Evolutionary conservation across 108 stramenopile species (phyloP).

Genomic region (Cyclotella distinguenda): DNA sequence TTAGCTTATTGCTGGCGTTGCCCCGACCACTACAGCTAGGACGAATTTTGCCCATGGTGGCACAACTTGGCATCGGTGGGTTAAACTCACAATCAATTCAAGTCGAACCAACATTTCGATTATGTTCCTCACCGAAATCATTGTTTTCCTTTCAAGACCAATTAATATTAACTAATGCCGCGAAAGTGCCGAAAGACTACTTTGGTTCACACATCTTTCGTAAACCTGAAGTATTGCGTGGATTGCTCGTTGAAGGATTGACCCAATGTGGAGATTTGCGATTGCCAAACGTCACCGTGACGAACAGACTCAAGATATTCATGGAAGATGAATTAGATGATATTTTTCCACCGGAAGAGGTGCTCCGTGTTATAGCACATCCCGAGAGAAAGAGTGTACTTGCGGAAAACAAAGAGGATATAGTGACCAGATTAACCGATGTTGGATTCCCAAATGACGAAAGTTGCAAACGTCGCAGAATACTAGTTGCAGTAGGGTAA

Average conservation of each 20-base stretch:
- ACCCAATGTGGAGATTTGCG: slow-evolving; percentile 76
- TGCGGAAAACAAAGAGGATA: not conserved
- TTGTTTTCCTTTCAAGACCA: too few relatives aligned
- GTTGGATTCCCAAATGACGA: slow-evolving; percentile 53
- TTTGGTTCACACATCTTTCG: slow-evolving; percentile 91
- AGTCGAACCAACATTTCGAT: too few relatives aligned
- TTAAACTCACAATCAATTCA: too few relatives aligned
- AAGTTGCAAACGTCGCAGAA: slow-evolving; percentile 31
- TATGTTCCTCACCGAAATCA: too few relatives aligned
- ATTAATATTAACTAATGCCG: slow-evolving; percentile 64
- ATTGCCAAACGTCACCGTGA: slow-evolving; percentile 57
- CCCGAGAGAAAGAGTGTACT: slow-evolving; percentile 52
- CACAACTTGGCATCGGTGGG: slow-evolving; percentile 88
- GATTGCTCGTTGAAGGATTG: slow-evolving; percentile 74
- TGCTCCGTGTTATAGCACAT: slow-evolving; percentile 78
- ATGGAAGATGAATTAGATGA: slow-evolving; percentile 62
- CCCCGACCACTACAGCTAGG: slow-evolving; percentile 87
- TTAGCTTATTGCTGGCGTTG: slow-evolving; percentile 84
- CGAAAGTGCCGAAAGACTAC: slow-evolving; percentile 89
- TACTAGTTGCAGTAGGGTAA: slow-evolving; percentile 72
- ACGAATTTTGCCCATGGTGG: slow-evolving; percentile 86
- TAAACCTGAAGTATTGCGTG: slow-evolving; percentile 58
- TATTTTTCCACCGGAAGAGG: slow-evolving; percentile 61
- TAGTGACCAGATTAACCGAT: slow-evolving; percentile 53
- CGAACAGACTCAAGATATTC: slow-evolving; percentile 49